These are phyloP conservation scores for Poa pratensis DNA, from an alignment of 176 grass and related monocot genomes.

Conservation along the genomic window DNA sequence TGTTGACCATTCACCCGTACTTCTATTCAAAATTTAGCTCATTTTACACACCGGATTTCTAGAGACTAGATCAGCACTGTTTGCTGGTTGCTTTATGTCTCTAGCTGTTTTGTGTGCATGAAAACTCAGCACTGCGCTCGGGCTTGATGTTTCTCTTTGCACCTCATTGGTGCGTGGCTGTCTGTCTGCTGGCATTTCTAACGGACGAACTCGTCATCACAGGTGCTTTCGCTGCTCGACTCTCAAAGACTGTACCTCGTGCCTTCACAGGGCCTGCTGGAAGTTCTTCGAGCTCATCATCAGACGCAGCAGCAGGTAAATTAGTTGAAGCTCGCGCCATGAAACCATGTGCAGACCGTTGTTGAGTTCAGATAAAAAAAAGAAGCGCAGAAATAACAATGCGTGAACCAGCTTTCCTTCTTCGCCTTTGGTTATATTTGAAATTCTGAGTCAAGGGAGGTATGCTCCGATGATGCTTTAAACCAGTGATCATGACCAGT, in stretches of 20 bases:
- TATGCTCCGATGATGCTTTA: background rate
- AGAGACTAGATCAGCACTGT: background rate
- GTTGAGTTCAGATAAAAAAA: background rate
- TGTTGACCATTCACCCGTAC: background rate
- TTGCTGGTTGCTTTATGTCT: background rate
- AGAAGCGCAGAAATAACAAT: background rate
- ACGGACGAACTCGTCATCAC: background rate
- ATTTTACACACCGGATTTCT: background rate
- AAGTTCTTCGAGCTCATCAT: background rate
- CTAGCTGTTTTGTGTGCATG: background rate
- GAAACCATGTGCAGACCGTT: background rate
- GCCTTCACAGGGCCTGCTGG: background rate
- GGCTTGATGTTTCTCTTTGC: background rate
- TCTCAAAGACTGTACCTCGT: background rate
- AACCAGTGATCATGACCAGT: background rate
- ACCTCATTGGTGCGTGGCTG: background rate
- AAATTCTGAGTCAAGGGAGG: background rate
- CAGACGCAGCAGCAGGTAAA: background rate
- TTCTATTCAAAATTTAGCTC: background rate
- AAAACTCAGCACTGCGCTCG: background rate
- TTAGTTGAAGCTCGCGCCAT: background rate
- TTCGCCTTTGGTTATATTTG: background rate
- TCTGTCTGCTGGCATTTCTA: background rate
- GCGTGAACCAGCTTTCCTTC: background rate
- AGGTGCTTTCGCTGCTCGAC: background rate